These are phyloP conservation scores for Kuraishia borneana DNA, from an alignment of 805 yeast genomes.

Conservation along the genomic window DNA sequence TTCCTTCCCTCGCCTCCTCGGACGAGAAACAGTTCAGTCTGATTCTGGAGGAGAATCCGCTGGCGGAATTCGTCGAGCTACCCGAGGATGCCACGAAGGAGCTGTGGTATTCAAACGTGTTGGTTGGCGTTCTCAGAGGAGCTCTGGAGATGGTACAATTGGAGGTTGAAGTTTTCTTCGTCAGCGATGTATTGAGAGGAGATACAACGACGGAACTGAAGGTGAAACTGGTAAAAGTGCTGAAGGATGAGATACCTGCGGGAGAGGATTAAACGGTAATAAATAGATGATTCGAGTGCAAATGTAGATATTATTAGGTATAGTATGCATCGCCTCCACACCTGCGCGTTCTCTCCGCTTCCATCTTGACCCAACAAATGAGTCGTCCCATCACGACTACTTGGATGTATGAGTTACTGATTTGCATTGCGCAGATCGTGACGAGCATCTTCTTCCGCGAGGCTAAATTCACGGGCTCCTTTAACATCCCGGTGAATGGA, in stretches of 20 bases:
- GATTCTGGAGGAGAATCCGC: constrained; percentile 73
- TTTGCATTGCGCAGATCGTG: constrained; percentile 17
- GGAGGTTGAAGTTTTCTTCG: constrained; percentile 74
- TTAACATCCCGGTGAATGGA: constrained; percentile 53
- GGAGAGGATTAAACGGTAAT: constrained; percentile 74
- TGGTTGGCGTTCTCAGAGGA: constrained; percentile 85
- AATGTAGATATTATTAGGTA: no score
- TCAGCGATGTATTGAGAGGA: constrained; percentile 74
- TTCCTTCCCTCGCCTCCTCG: constrained; percentile 56
- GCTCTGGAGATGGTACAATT: constrained; percentile 93
- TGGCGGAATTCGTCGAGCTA: constrained; percentile 90
- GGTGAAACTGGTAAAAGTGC: constrained; percentile 54
- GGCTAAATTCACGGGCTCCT: constrained; percentile 81
- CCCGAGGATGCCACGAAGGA: constrained; percentile 70
- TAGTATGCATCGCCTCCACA: no score
- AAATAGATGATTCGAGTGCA: no score
- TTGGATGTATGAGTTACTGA: constrained; percentile 11
- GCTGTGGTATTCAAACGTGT: constrained; percentile 86
- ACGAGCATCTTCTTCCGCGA: constrained; percentile 70
- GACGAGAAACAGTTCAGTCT: constrained; percentile 70
- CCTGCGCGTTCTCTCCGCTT: no score
- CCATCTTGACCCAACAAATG: no score
- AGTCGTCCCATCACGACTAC: no score
- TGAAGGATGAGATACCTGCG: constrained; percentile 93
- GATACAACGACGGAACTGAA: constrained; percentile 73